Evolutionary conservation across 1,284 basidiomycete genomes (phyloP).

Genomic region (Spongispora temasekensis): DNA sequence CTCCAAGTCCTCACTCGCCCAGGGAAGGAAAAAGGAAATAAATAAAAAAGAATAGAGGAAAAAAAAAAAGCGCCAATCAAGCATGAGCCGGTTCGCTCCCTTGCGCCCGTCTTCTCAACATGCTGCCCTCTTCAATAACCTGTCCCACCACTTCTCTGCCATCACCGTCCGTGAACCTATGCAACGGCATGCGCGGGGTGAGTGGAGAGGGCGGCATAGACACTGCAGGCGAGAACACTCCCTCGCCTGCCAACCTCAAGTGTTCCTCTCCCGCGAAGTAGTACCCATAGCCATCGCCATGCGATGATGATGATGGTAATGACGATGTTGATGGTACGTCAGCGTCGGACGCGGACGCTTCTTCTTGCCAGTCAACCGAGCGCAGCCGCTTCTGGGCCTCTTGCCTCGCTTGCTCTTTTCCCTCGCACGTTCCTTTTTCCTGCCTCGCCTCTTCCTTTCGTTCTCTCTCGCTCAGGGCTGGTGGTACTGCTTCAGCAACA

Average conservation of each 20-base stretch:
- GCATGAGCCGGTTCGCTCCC: slow-evolving; percentile 2
- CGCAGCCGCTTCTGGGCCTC: background rate
- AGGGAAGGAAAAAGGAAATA: background rate
- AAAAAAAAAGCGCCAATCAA: slow-evolving; percentile 11
- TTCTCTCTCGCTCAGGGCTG: background rate
- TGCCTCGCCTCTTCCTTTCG: background rate
- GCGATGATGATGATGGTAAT: no score
- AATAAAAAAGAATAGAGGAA: background rate
- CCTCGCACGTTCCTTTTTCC: background rate
- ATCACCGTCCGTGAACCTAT: slow-evolving; percentile 5
- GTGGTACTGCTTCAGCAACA: no score
- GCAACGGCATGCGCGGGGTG: slow-evolving; percentile 16
- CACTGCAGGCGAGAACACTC: slow-evolving; percentile 66
- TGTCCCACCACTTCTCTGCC: background rate
- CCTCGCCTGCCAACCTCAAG: slow-evolving; percentile 64
- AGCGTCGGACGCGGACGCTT: slow-evolving; percentile 13
- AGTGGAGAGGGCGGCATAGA: slow-evolving; percentile 65
- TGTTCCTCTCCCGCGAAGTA: slow-evolving; percentile 55
- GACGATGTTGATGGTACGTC: slow-evolving; percentile 15
- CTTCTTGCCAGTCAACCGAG: background rate
- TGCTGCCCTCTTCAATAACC: slow-evolving; percentile 13
- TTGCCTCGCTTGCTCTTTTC: background rate
- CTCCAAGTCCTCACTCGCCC: background rate
- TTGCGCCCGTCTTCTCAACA: slow-evolving; percentile 23
- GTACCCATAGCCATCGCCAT: no score